Percentiles rank a stretch among this genome's conserved stretches.
These are phyloP conservation scores for Hypoxylon sp. DNA, from an alignment of 2,329 filamentous ascomycete genomes.

Conservation along the genomic window DNA sequence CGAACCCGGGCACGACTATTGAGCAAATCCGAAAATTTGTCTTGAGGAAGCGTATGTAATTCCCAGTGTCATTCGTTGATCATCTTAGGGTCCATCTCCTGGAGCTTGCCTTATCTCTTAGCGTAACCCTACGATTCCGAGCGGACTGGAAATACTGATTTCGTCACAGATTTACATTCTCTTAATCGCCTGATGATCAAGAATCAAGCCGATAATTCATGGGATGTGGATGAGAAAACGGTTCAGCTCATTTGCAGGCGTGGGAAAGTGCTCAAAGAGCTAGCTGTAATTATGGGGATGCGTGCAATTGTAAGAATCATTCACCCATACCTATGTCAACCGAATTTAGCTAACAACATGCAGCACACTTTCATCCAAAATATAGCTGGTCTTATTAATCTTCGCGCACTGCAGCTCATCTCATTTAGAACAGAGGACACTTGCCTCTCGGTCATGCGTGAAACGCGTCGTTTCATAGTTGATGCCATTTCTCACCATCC, in stretches of 20 bases:
- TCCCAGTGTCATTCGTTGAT: neutral
- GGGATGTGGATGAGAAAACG: conserved; percentile 71
- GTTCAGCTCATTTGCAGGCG: conserved; percentile 67
- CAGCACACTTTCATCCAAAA: conserved; percentile 72
- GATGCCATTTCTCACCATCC: conserved; percentile 71
- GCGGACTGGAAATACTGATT: conserved; percentile 5
- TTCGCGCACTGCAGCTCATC: conserved; percentile 70
- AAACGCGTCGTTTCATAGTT: conserved; percentile 71
- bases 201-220: conserved; percentile 66
- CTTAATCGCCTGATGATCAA: conserved; percentile 73
- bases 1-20: conserved; percentile 65
- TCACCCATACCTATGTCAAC: neutral
- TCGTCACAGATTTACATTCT: conserved; percentile 59
- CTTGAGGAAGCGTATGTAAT: conserved; percentile 64
- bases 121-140: too few species aligned
- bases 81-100: neutral
- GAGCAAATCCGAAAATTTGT: conserved; percentile 71
- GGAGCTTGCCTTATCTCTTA: too few species aligned
- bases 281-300: conserved; percentile 69
- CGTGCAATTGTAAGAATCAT: conserved; percentile 65
- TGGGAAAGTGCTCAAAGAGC: conserved; percentile 67
- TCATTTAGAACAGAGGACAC: conserved; percentile 69
- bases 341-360: conserved; percentile 35
- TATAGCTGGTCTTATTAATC: conserved; percentile 62
- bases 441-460: conserved; percentile 69